Evolutionary conservation across 1,284 basidiomycete species (phyloP).

Genomic region (Apiotrichum veenhuisii): DNA sequence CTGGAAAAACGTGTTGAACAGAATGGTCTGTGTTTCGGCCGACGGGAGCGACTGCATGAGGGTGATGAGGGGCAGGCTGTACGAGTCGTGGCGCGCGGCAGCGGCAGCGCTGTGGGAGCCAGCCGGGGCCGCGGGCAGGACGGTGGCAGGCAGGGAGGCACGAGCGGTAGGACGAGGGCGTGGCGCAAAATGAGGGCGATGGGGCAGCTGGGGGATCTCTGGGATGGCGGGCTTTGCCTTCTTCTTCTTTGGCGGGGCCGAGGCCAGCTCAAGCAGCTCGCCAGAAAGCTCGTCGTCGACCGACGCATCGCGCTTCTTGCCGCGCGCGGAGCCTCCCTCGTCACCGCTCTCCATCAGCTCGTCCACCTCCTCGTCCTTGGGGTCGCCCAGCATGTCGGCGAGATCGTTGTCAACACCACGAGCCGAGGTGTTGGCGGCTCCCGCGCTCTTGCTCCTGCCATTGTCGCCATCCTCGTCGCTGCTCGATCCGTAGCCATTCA

Average conservation of each 20-base stretch:
- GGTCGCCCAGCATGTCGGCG: slow-evolving; percentile 24
- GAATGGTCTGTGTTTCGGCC: slow-evolving; percentile 34
- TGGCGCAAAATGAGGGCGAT: slow-evolving; percentile 3
- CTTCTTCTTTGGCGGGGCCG: slow-evolving; percentile 40
- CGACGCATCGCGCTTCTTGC: slow-evolving; percentile 28
- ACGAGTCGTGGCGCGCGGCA: slow-evolving; percentile 26
- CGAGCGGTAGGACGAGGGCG: background rate
- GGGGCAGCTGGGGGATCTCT: slow-evolving; percentile 4
- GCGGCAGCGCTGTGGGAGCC: background rate
- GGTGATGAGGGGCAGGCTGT: slow-evolving; percentile 29
- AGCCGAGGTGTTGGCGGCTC: background rate
- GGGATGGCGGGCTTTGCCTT: slow-evolving; percentile 16
- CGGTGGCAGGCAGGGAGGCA: slow-evolving; percentile 8
- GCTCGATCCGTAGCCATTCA: slow-evolving; percentile 36
- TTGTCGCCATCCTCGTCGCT: slow-evolving; percentile 21
- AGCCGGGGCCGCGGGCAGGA: background rate
- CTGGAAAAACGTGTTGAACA: slow-evolving; percentile 42
- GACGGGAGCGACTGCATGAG: slow-evolving; percentile 38
- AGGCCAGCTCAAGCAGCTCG: slow-evolving; percentile 38
- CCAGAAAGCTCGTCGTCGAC: slow-evolving; percentile 32
- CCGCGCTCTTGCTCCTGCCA: slow-evolving; percentile 1
- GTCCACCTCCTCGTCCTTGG: slow-evolving; percentile 30
- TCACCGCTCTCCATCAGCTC: slow-evolving; percentile 30
- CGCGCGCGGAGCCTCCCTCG: slow-evolving; percentile 17
- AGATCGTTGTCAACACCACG: slow-evolving; percentile 25